Base-by-base conservation (phyloP, 208 protist species). In the Kentomonas sorsogonicus region DNA sequence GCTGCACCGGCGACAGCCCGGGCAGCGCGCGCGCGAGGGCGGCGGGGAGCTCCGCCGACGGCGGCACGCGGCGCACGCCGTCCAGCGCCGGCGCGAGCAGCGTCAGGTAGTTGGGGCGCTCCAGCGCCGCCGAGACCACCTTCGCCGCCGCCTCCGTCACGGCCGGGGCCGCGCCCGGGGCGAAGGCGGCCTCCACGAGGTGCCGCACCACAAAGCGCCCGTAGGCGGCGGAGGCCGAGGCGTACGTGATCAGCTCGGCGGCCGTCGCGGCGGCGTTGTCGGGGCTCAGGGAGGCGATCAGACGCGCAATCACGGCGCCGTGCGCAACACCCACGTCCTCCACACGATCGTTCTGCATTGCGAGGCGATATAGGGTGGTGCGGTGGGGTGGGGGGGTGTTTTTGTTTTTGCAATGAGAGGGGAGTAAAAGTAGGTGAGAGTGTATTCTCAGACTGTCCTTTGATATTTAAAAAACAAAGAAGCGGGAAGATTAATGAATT, bases 321-420 rank as follows among this genome's bases (percentile, higher is more conserved):
- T 82, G 81, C 29, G 84, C 67, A 56, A 61, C 74, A 45, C 69
- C 78, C 26, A 91, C 72, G 46, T 94, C 87, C 45, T 79, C 77
- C 4, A 85, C 77, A 58, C 80, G 78, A 55, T 94, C 79, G 63
- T 86, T 76, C 72, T 86, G 55, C 82, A 90, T 60, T 40, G n/a
- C 23, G 16, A 44, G 33, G 34, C 6, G 22, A 44, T 48, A 11
- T 52, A n/a, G 6, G 29, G 22, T 29, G n/a, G 13, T 16, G 27
- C 26, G 20, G 27, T 1, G 44, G 26, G 9, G 46, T 34, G 4
- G 29, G 41, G 20, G 18, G 41, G 5, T 16, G n/a, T n/a, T n/a
- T n/a, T n/a, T n/a, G n/a, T n/a, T n/a, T n/a, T n/a, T n/a, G n/a
- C n/a, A n/a, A n/a, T n/a, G n/a, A n/a, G n/a, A n/a, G n/a, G n/a